These are phyloP conservation scores for Carex arenaria DNA, from an alignment of 202 grass and related monocot species.

Conservation along the genomic window DNA sequence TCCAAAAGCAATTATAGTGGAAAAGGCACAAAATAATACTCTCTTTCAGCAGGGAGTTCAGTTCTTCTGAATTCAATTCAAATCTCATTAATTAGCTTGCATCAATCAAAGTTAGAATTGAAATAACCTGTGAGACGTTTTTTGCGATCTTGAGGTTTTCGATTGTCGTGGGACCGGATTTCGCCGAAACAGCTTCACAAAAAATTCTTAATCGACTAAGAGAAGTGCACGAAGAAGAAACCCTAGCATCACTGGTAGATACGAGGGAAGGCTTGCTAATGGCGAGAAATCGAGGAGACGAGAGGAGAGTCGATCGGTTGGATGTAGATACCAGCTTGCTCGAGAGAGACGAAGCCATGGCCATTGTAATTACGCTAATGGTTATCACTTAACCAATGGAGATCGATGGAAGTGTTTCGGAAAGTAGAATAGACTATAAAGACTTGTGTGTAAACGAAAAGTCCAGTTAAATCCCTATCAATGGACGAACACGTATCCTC, in stretches of 20 bases:
- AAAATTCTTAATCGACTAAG: not conserved
- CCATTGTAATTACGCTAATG: not conserved
- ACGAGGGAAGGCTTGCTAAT: not conserved
- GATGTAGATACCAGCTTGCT: slow-evolving; percentile 1
- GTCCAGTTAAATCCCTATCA: not conserved
- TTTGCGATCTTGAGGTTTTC: slow-evolving; percentile 80
- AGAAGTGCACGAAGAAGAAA: slow-evolving; percentile 8
- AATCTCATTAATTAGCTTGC: not conserved
- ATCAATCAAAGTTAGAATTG: not conserved
- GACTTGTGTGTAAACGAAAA: not conserved
- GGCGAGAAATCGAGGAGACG: not conserved
- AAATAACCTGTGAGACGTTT: slow-evolving; percentile 73
- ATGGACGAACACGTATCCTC: no score
- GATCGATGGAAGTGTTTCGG: not conserved
- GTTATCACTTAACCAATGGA: not conserved
- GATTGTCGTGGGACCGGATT: slow-evolving; percentile 11
- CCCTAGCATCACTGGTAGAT: slow-evolving; percentile 11
- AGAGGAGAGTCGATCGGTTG: not conserved
- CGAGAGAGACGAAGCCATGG: slow-evolving; percentile 13
- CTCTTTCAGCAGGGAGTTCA: not conserved
- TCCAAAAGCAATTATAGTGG: not conserved
- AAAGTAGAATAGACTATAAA: not conserved
- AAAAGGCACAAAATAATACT: not conserved
- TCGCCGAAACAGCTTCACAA: slow-evolving; percentile 16
- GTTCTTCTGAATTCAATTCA: not conserved